Conservation (phyloP, 139 green algal species). For the Ulvella scutata region DNA sequence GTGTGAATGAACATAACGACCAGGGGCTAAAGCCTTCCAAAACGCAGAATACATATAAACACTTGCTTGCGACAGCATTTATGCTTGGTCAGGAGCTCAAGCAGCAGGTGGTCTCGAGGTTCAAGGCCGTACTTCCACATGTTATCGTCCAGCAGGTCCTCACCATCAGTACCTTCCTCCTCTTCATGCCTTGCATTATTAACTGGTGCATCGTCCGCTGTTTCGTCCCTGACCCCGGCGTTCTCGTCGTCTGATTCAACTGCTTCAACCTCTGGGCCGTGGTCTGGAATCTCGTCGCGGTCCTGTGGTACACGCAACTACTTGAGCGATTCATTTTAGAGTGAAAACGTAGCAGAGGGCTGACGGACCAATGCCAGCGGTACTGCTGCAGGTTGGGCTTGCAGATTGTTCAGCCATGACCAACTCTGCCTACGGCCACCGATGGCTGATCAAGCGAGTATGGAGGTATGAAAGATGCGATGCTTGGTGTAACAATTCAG, state of each 20-base stretch:
- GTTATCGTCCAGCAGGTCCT: conserved; percentile 73
- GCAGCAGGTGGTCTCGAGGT: too few relatives aligned
- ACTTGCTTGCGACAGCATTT: neutral
- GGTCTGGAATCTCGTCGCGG: conserved; percentile 1
- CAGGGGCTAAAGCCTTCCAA: neutral
- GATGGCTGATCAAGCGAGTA: too few relatives aligned
- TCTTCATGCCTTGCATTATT: neutral
- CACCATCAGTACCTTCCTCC: conserved; percentile 61
- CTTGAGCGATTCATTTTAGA: neutral
- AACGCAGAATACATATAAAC: neutral
- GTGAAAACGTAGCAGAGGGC: too few relatives aligned
- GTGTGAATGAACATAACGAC: neutral
- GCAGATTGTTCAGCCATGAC: too few relatives aligned
- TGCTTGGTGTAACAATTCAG: too few relatives aligned
- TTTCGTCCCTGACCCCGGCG: too few relatives aligned
- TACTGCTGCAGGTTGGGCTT: too few relatives aligned
- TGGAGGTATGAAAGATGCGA: too few relatives aligned
- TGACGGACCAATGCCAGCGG: too few relatives aligned
- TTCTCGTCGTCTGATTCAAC: too few relatives aligned
- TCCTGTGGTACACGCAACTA: neutral
- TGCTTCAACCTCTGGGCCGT: neutral
- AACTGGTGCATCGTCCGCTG: neutral
- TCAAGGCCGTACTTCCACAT: conserved; percentile 37
- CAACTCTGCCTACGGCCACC: too few relatives aligned
- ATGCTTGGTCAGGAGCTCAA: neutral